Percentiles rank a stretch among this genome's conserved stretches.
Conservation (phyloP, 768 basidiomycete species). For the Rhodotorula sphaerocarpa region DNA sequence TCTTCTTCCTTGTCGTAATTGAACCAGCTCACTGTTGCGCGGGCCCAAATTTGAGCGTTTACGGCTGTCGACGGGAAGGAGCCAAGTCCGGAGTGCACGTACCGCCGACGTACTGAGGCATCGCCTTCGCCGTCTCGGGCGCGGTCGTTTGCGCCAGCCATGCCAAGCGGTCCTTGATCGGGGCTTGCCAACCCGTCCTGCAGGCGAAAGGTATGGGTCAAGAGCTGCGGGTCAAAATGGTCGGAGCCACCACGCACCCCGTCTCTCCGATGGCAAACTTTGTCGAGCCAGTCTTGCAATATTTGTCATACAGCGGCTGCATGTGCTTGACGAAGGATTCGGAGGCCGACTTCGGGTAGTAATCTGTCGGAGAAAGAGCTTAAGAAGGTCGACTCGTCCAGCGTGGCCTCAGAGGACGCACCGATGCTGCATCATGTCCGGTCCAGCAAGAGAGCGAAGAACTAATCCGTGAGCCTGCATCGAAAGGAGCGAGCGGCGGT, state of each 20-base stretch:
- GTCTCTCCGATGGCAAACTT: slow-evolving; percentile 39
- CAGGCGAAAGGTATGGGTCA: too few relatives aligned
- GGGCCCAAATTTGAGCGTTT: background rate
- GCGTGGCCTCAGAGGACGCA: too few relatives aligned
- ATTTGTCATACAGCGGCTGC: slow-evolving; percentile 23
- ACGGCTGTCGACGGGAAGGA: background rate
- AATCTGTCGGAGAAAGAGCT: slow-evolving; percentile 9
- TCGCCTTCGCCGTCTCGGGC: slow-evolving; percentile 8
- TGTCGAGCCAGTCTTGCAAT: slow-evolving; percentile 9
- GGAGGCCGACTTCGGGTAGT: slow-evolving; percentile 22
- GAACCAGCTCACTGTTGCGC: background rate
- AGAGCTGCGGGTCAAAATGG: too few relatives aligned
- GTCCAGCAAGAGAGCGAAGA: too few relatives aligned
- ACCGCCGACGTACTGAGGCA: slow-evolving; percentile 23
- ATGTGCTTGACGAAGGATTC: slow-evolving; percentile 27
- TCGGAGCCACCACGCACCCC: too few relatives aligned
- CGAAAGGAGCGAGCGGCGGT: background rate
- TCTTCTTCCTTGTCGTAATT: slow-evolving; percentile 14
- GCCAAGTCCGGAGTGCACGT: too few relatives aligned
- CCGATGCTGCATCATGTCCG: too few relatives aligned
- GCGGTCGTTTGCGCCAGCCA: slow-evolving; percentile 21
- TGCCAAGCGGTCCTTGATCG: slow-evolving; percentile 13
- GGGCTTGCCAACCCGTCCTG: background rate
- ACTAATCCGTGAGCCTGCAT: too few relatives aligned
- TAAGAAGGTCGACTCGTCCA: too few relatives aligned